Base-by-base conservation (phyloP, 2,329 filamentous ascomycete genomes). In the Trichoderma cornu-damae region DNA sequence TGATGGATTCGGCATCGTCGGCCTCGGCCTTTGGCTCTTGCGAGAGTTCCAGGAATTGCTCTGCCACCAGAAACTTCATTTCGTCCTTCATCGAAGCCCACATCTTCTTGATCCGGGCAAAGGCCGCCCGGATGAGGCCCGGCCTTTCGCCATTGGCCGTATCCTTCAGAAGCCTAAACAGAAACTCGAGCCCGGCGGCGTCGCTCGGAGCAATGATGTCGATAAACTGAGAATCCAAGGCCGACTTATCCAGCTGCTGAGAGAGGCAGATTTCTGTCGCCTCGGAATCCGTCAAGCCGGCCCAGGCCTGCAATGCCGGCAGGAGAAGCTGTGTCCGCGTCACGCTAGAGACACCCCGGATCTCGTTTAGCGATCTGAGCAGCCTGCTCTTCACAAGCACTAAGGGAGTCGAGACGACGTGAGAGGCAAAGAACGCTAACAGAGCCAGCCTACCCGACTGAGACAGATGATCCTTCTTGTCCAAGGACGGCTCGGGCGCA, bases 251-350 rank as follows among this genome's bases (percentile, higher is more conserved):
- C 61, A 73, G 70, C 62, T 70, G 74, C 65, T 72, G 80, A 7
- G 63, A 57, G 59, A 64, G 34, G 62, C 69, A 69, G 11, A 78
- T 72, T 6, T 75, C 70, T 6, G 73, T 65, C 1, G 82, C 80
- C 24, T 86, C 77, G 1, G 74, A 70, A 8, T 77, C 73, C 9
- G 73, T 72, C 20, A 89, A 69, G 7, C 74, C 70, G 24, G 84
- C 77, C 90, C 90, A 96, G 67, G 79, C 78, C 57, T 82, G 78
- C 30, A 96, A 76, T 3, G 87, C 72, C 1, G 91, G 89, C n/a
- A 93, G 74, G n/a, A 97, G 74, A 20, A 88, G 77, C 62, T 88
- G 85, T 1, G 85, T 89, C 57, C 90, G 86, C 9, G 86, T 84
- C 24, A 80, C 83, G 6, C 76, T 75, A n/a, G 84, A 85, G 3